These are phyloP conservation scores for Imleria badia DNA, from an alignment of 768 basidiomycete genomes.

Conservation along the genomic window DNA sequence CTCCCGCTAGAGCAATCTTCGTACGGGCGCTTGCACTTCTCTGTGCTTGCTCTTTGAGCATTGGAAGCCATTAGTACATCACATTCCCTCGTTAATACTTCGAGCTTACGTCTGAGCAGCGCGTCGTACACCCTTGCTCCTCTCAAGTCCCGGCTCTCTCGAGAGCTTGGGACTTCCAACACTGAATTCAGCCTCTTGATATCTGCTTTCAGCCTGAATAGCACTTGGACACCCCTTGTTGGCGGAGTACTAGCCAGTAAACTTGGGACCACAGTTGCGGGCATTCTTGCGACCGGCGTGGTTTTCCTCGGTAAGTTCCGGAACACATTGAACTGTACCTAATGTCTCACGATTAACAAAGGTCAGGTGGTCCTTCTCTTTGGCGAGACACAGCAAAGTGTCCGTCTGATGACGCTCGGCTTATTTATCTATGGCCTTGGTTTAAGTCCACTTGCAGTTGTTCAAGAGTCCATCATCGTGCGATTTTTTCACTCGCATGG, in stretches of 20 bases:
- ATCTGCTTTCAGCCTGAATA: conserved; percentile 74
- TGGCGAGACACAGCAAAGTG: conserved; percentile 57
- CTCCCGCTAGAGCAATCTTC: conserved; percentile 40
- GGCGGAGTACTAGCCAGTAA: conserved; percentile 70
- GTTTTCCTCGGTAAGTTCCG: conserved; percentile 55
- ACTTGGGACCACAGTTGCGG: conserved; percentile 68
- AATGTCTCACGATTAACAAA: conserved; percentile 22
- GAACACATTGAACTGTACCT: not conserved
- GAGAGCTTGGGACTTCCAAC: conserved; percentile 74
- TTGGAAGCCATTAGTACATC: conserved; percentile 69
- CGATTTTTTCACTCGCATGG: conserved; percentile 78
- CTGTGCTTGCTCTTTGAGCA: conserved; percentile 70
- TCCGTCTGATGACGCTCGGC: conserved; percentile 72
- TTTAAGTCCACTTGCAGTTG: conserved; percentile 75
- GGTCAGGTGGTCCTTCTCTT: conserved; percentile 67
- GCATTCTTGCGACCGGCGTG: conserved; percentile 72
- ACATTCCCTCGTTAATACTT: not conserved
- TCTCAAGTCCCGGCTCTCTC: conserved; percentile 64
- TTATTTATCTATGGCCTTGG: conserved; percentile 81
- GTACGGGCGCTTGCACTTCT: conserved; percentile 61
- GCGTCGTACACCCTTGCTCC: conserved; percentile 76
- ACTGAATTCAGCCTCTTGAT: conserved; percentile 77
- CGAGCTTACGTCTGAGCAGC: conserved; percentile 35
- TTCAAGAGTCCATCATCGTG: conserved; percentile 83
- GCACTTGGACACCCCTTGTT: conserved; percentile 74